Evolutionary conservation across 495 filamentous ascomycete genomes (phyloP).

Genomic region (Aspergillus heteromorphus): DNA sequence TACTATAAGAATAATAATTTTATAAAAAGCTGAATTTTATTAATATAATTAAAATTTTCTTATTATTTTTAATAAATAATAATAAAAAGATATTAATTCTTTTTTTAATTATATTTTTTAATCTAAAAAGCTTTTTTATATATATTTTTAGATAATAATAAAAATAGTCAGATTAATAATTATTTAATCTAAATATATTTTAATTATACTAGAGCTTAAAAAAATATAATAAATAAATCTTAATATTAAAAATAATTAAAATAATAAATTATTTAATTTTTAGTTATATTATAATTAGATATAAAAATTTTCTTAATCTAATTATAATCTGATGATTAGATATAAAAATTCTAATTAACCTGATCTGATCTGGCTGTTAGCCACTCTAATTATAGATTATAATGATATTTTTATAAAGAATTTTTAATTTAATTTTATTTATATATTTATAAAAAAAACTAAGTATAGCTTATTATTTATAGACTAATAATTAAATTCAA

Average conservation of each 20-base stretch:
- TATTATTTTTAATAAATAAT: constrained; percentile 17
- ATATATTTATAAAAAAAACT: too few species aligned
- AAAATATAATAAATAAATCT: not conserved
- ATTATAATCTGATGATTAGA: not conserved
- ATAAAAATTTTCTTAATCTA: not conserved
- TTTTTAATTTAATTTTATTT: too few species aligned
- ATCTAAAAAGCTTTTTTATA: not conserved
- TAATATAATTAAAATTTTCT: constrained; percentile 4
- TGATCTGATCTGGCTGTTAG: not conserved
- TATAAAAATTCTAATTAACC: not conserved
- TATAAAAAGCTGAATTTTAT: constrained; percentile 4
- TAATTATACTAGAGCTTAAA: not conserved
- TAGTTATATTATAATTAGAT: not conserved
- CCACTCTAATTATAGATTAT: too few species aligned
- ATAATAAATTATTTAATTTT: constrained; percentile 3
- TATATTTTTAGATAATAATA: not conserved
- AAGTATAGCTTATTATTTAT: too few species aligned
- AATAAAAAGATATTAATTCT: constrained; percentile 2
- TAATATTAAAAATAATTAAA: not conserved
- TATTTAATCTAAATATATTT: constrained; percentile 4
- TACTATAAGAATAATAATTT: not conserved
- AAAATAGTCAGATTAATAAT: not conserved
- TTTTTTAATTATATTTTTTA: constrained; percentile 2
- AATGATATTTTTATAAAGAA: too few species aligned
- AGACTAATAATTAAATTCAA: too few species aligned